phyloP scores from a whole-genome alignment of 768 basidiomycete species.

The Amanita rimosa region DNA sequence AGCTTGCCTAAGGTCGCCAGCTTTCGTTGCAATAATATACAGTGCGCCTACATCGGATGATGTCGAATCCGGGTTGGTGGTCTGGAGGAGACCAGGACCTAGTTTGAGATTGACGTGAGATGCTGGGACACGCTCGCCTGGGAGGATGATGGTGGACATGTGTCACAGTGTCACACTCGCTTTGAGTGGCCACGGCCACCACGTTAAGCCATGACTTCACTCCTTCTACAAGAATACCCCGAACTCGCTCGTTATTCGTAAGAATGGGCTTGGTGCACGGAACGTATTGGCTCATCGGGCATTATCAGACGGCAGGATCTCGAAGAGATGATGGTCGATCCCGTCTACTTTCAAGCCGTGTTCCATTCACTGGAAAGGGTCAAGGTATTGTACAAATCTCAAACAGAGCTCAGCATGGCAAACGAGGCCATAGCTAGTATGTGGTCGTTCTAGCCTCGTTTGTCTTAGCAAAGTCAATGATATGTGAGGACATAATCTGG shows the following conservation, averaged over 20 bases:
- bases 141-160: slow-evolving; percentile 54
- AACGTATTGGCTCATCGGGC: background rate
- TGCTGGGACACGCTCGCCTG: slow-evolving; percentile 69
- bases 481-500: slow-evolving; percentile 56
- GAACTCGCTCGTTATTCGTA: slow-evolving; percentile 68
- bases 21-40: slow-evolving; percentile 46
- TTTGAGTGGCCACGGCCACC: too few species aligned
- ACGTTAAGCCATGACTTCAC: slow-evolving; percentile 29
- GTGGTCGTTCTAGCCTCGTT: slow-evolving; percentile 15
- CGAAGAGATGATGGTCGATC: slow-evolving; percentile 80
- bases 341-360: slow-evolving; percentile 75
- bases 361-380: slow-evolving; percentile 74
- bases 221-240: slow-evolving; percentile 52
- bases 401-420: slow-evolving; percentile 69
- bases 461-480: slow-evolving; percentile 2
- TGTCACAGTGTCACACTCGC: too few species aligned
- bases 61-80: slow-evolving; percentile 15
- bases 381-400: slow-evolving; percentile 61
- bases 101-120: slow-evolving; percentile 75
- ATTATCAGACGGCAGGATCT: slow-evolving; percentile 72
- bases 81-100: slow-evolving; percentile 71
- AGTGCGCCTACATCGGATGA: background rate
- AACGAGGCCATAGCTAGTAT: slow-evolving; percentile 82
- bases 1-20: slow-evolving; percentile 60
- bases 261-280: slow-evolving; percentile 12